phyloP scores from a whole-genome alignment of 1,284 basidiomycete species.

The Sporisorium reilianum region DNA sequence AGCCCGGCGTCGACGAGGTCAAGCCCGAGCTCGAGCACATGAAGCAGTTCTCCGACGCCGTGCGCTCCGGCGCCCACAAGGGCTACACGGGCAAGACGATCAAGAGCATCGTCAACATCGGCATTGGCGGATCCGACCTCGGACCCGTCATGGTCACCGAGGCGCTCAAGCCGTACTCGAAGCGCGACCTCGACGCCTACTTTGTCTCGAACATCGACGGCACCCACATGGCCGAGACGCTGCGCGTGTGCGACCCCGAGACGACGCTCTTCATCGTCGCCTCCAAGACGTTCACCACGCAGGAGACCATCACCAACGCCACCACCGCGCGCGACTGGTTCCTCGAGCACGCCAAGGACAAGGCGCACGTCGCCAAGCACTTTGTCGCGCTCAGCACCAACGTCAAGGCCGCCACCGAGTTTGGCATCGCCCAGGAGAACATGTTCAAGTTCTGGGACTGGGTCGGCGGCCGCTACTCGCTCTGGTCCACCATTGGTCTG shows the following conservation, averaged over 20 bases:
- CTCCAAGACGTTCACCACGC: conserved; percentile 98
- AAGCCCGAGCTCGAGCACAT: conserved; percentile 88
- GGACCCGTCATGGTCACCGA: conserved; percentile 99
- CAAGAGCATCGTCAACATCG: conserved; percentile 96
- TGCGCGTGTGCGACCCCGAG: conserved; percentile 86
- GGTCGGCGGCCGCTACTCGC: conserved; percentile 97
- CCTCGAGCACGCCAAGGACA: conserved; percentile 78
- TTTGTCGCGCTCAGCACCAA: conserved; percentile 98
- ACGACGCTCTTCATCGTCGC: conserved; percentile 97
- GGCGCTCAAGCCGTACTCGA: conserved; percentile 91
- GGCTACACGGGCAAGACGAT: conserved; percentile 97
- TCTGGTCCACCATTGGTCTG: conserved; percentile 98
- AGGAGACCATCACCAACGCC: conserved; percentile 99
- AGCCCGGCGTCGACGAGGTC: conserved; percentile 86
- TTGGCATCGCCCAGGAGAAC: conserved; percentile 90
- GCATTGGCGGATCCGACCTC: conserved; percentile 96
- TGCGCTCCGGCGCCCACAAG: conserved; percentile 90
- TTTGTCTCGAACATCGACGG: conserved; percentile 99
- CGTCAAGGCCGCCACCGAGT: conserved; percentile 90
- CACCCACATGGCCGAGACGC: conserved; percentile 91
- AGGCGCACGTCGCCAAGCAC: conserved; percentile 95
- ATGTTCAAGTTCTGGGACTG: conserved; percentile 99
- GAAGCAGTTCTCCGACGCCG: conserved; percentile 85
- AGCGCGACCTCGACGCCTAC: conserved; percentile 86
- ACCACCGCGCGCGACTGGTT: conserved; percentile 95